Evolutionary conservation across 2,329 filamentous ascomycete species (phyloP), one percentile per base, ranked within the genome.

Genomic region (Pseudogymnoascus sp.): DNA sequence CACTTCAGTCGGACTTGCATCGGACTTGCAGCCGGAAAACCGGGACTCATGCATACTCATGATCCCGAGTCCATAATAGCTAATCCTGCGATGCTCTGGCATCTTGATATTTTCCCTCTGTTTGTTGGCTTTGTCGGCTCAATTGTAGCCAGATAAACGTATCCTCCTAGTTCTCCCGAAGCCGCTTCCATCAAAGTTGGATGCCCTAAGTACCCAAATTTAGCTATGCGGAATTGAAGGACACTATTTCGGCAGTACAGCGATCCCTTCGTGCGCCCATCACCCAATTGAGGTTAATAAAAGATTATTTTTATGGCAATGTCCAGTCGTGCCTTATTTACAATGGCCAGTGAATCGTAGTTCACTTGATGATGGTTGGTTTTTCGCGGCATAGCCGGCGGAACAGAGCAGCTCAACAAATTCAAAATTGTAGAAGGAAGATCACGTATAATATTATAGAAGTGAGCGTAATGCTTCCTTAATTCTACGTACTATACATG

Each of bases 381-480:
- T 55, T 31, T 44, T 13, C 17, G 33, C 29, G 48, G 48, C 9
- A 33, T 55, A 33, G 29, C 44, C 44, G 44, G 44, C 44, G 15
- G 44, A 51, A 51, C 44, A 9, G 29, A 55, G 7, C 2, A 55
- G 48, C 29, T 51, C 27, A 17, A n/a, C 4, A 55, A 5, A 55
- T 33, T 21, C 15, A 29, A 55, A 51, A 33, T 55, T 55, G 29
- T 55, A 55, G 48, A 55, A 51, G 44, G 44, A 51, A 55, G 48
- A 55, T 55, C 48, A 55, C 48, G 48, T 55, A 55, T 55, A 55
- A 55, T 55, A 55, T 55, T 55, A 55, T 55, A 55, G 48, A 55
- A 55, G 48, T 55, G 48, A 55, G 48, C 48, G 48, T 55, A 55
- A 55, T 55, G 48, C 48, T 55, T 55, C 48, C 48, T 55, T 55